Conservation (phyloP, 2,329 filamentous ascomycete genomes). For the Akanthomyces lecanii region DNA sequence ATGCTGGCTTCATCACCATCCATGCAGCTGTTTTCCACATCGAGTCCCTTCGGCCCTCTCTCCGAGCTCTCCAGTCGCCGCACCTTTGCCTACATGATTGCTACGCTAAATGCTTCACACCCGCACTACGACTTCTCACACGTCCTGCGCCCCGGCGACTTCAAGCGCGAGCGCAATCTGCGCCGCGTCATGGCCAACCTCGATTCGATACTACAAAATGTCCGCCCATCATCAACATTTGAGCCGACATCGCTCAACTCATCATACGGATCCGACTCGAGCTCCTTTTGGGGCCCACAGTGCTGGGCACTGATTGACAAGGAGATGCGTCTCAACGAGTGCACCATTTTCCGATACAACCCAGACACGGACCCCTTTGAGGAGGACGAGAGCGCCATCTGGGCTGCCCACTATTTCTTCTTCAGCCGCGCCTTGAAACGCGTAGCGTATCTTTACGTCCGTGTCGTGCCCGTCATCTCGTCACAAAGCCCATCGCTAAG, state of each 20-base stretch:
- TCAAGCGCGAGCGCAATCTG: constrained; percentile 76
- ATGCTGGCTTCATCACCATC: constrained; percentile 63
- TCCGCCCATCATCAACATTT: constrained; percentile 59
- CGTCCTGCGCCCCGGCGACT: constrained; percentile 82
- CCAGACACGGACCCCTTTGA: constrained; percentile 88
- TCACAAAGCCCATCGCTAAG: constrained; percentile 52
- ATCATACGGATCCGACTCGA: constrained; percentile 42
- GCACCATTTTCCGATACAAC: constrained; percentile 83
- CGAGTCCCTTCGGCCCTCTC: constrained; percentile 87
- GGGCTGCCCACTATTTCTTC: constrained; percentile 95
- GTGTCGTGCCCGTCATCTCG: constrained; percentile 76
- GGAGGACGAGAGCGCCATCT: constrained; percentile 88
- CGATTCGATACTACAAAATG: constrained; percentile 81
- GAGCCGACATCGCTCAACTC: constrained; percentile 41
- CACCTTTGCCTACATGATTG: constrained; percentile 93
- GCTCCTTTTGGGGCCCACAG: constrained; percentile 74
- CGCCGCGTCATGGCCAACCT: constrained; percentile 80
- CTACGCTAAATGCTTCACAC: constrained; percentile 92
- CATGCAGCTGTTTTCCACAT: constrained; percentile 62
- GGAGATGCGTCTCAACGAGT: constrained; percentile 88
- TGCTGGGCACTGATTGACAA: constrained; percentile 93
- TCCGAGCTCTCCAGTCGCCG: constrained; percentile 84
- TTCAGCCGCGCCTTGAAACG: constrained; percentile 91
- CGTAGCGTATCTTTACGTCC: constrained; percentile 88
- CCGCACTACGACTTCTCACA: constrained; percentile 92